These are phyloP conservation scores for Nitzschia putrida DNA, from an alignment of 108 stramenopile genomes.

Conservation along the genomic window DNA sequence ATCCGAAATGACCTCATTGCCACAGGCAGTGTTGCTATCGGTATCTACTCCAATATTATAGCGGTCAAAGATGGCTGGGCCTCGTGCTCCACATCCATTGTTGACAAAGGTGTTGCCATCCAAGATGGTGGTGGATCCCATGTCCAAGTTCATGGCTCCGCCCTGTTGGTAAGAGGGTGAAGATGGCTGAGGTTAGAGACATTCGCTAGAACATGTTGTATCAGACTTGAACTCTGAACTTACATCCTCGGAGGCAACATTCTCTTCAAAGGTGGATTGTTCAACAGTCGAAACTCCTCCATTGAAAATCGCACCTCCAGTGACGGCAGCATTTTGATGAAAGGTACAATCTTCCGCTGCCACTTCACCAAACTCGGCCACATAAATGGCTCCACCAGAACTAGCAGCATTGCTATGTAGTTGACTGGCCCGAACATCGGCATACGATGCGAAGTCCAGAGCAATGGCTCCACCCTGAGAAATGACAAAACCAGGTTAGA, in stretches of 20 bases:
- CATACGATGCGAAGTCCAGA: neutral
- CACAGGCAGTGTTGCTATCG: constrained; percentile 27
- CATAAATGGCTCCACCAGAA: constrained; percentile 15
- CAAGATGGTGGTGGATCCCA: constrained; percentile 10
- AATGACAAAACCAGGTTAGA: neutral
- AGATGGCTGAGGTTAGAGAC: neutral
- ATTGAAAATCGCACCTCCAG: constrained; percentile 21
- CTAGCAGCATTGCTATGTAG: constrained; percentile 6
- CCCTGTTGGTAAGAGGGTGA: constrained; percentile 18
- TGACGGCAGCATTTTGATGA: constrained; percentile 1
- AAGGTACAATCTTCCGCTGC: neutral
- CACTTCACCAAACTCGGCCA: constrained; percentile 14
- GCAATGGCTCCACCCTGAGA: constrained; percentile 17
- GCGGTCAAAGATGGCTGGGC: constrained; percentile 32
- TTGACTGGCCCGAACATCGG: neutral
- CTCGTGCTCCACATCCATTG: constrained; percentile 16
- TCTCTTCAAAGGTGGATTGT: constrained; percentile 8
- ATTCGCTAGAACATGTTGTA: too few relatives aligned
- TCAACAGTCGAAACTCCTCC: neutral
- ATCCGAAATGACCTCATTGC: constrained; percentile 9
- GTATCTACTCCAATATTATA: constrained; percentile 1
- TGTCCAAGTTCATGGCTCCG: constrained; percentile 24
- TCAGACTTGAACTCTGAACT: neutral
- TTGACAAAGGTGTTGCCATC: constrained; percentile 7
- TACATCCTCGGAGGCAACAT: constrained; percentile 7